A percentile compares a stretch with the other conserved stretches of the same genome.
Conservation (phyloP, 2,329 filamentous ascomycete species). For the Bipolaris zeicola region DNA sequence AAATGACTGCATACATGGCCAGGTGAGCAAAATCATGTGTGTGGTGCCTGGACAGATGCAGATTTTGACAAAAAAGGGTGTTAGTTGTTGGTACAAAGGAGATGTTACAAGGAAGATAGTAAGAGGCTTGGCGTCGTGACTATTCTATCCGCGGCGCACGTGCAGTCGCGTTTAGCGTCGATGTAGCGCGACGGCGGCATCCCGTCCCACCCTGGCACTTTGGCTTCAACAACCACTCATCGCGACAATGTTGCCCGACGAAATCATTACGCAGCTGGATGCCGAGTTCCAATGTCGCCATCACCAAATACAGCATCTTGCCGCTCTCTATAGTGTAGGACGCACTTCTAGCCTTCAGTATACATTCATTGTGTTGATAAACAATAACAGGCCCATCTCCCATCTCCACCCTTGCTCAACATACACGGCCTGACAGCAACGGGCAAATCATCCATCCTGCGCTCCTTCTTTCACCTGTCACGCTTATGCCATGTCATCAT, state of each 20-base stretch:
- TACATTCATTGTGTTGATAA: constrained; percentile 30
- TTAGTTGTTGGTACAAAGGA: background rate
- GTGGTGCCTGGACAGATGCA: background rate
- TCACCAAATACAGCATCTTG: constrained; percentile 54
- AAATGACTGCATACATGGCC: too few species aligned
- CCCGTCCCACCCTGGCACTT: background rate
- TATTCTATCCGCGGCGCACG: constrained; percentile 16
- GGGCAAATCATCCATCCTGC: constrained; percentile 77
- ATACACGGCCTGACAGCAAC: constrained; percentile 85
- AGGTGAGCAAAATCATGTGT: background rate
- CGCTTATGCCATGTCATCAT: constrained; percentile 64
- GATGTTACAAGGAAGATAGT: background rate
- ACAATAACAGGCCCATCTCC: constrained; percentile 62
- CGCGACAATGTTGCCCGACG: constrained; percentile 46
- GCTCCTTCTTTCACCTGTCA: constrained; percentile 63
- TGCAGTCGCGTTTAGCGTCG: constrained; percentile 25
- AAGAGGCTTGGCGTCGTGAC: background rate
- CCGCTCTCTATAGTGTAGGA: constrained; percentile 53
- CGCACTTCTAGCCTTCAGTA: too few species aligned
- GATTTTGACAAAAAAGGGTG: background rate
- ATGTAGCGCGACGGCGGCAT: constrained; percentile 19
- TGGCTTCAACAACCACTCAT: constrained; percentile 2
- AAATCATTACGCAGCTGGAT: constrained; percentile 44
- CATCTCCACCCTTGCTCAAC: constrained; percentile 75
- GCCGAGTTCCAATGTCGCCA: constrained; percentile 52